Base-by-base conservation (phyloP, 2,329 filamentous ascomycete species). In the Fusarium incarnatum region DNA sequence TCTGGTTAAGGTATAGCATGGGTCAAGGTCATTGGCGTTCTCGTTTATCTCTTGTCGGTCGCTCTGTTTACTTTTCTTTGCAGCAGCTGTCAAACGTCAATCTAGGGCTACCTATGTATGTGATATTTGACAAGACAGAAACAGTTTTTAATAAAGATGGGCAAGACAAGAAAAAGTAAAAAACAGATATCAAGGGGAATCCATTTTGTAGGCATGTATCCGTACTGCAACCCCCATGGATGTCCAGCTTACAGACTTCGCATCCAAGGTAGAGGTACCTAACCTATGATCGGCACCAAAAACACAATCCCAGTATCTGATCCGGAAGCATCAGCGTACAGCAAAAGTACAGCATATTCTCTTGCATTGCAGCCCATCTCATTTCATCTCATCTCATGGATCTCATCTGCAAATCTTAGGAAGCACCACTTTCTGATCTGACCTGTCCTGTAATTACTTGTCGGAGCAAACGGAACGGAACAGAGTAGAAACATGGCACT, bases 281-380 rank as follows among this genome's bases (percentile, higher is more conserved):
- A 15, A n/a, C 18, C 10, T 37, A 42, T 52, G 56, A 62, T 67
- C 62, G 49, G 56, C 62, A 56, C 61, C 64, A 67, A 60, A 11
- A 52, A 32, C 42, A 56, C 34, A 64, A 68, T 68, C 65, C 65
- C 58, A 68, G 64, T 49, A 41, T 64, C 65, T 63, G 53, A 61
- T 62, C 67, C 52, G 48, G 65, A 45, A 69, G 61, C 66, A 60
- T 42, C 52, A 60, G 16, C 40, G 10, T 25, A 44, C 22, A 44
- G 41, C 20, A 44, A 44, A 62, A 47, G 58, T 50, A 64, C 60
- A 46, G 47, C 60, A 64, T 57, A 58, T 60, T 60, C 34, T 37
- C 34, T 37, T 37, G 34, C 34, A 37, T 37, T 52, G 57, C 50
- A 57, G 67, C 50, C 49, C 49, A 53, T 62, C 41, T 15, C 45